Evolutionary conservation across 2,329 filamentous ascomycete species (phyloP).

Genomic region (Claviceps cyperi): DNA sequence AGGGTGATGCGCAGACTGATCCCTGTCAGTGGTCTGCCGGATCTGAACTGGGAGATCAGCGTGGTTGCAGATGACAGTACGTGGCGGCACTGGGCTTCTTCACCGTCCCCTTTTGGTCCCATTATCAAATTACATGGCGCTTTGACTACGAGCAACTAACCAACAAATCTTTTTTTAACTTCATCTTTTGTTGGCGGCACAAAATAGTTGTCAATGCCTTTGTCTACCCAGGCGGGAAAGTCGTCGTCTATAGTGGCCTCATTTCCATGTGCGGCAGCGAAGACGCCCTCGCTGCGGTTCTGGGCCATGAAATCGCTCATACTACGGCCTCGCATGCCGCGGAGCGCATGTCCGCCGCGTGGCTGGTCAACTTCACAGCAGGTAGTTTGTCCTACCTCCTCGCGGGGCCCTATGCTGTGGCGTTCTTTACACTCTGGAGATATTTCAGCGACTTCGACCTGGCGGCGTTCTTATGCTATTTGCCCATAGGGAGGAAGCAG

Average conservation of each 20-base stretch:
- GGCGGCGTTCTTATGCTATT: conserved; percentile 48
- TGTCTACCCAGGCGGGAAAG: conserved; percentile 64
- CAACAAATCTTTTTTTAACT: not conserved
- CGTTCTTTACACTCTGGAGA: conserved; percentile 24
- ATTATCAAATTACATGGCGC: too few species aligned
- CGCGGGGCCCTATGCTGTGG: conserved; percentile 22
- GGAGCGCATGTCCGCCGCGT: conserved; percentile 43
- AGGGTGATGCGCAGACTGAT: conserved; percentile 53
- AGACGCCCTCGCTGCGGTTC: conserved; percentile 56
- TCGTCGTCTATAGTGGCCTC: conserved; percentile 66
- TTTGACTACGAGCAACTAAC: too few species aligned
- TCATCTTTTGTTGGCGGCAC: not conserved
- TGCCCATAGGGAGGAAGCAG: conserved; percentile 56
- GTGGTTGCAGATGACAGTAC: conserved; percentile 53
- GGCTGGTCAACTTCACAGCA: conserved; percentile 37
- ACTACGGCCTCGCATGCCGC: conserved; percentile 54
- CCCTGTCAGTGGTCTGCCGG: conserved; percentile 46
- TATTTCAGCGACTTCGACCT: conserved; percentile 30
- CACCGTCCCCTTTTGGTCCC: too few species aligned
- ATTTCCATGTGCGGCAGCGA: conserved; percentile 52
- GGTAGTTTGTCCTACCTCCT: conserved; percentile 33
- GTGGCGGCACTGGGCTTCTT: conserved; percentile 6
- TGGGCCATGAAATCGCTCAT: conserved; percentile 71
- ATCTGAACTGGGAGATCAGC: conserved; percentile 53
- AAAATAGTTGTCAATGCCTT: conserved; percentile 53